Conservation (phyloP, 2,329 filamentous ascomycete genomes). For the Alternaria panax region DNA sequence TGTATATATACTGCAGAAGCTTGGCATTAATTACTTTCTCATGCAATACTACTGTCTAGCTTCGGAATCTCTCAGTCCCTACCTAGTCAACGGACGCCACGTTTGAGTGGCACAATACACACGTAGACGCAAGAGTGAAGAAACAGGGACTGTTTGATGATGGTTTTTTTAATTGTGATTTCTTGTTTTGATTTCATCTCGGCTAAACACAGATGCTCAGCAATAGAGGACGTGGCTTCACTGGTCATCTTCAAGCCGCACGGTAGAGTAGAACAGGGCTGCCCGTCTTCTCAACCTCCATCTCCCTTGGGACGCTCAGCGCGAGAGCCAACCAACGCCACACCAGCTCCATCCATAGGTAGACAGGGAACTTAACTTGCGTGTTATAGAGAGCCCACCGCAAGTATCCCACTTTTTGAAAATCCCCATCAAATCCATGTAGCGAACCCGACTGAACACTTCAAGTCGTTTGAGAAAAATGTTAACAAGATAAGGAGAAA, state of each 20-base stretch:
- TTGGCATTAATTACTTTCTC: neutral
- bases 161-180: neutral
- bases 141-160: neutral
- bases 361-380: neutral
- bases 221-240: slow-evolving; percentile 3
- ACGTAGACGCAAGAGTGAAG: no score
- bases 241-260: neutral
- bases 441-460: slow-evolving; percentile 24
- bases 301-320: neutral
- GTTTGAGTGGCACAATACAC: neutral
- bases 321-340: slow-evolving; percentile 2
- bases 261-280: slow-evolving; percentile 4
- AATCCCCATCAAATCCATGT: slow-evolving; percentile 5
- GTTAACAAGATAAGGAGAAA: slow-evolving; percentile 19
- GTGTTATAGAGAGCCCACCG: neutral
- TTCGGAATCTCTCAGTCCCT: neutral
- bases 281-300: slow-evolving; percentile 9
- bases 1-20: neutral
- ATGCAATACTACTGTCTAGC: neutral
- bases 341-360: slow-evolving; percentile 1
- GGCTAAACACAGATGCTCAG: slow-evolving; percentile 5
- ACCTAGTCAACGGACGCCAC: neutral
- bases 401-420: slow-evolving; percentile 7
- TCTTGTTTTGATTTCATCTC: slow-evolving; percentile 1
- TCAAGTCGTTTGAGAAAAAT: slow-evolving; percentile 22